These are phyloP conservation scores for Nannizzia gypsea DNA, from an alignment of 2,329 filamentous ascomycete genomes.

Conservation along the genomic window DNA sequence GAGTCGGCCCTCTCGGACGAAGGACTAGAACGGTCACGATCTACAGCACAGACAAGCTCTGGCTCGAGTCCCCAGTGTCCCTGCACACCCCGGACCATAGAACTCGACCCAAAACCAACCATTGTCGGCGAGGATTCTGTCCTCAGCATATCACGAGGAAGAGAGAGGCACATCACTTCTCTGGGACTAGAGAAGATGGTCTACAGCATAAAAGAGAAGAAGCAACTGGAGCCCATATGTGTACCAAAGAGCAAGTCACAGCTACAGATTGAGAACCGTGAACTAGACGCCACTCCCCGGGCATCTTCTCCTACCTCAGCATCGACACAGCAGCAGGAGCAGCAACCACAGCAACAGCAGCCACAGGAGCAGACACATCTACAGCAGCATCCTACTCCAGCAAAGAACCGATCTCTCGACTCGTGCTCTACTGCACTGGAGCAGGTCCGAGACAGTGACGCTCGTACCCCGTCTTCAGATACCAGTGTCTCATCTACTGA, in stretches of 20 bases:
- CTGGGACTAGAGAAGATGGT: conserved; percentile 90
- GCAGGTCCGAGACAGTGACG: conserved; percentile 36
- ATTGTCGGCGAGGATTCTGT: conserved; percentile 44
- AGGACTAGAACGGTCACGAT: conserved; percentile 23
- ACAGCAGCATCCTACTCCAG: conserved; percentile 24
- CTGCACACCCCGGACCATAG: conserved; percentile 36
- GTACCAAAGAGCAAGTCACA: conserved; percentile 36
- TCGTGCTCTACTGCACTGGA: conserved; percentile 48
- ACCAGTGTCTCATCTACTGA: conserved; percentile 49
- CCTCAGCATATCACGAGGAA: conserved; percentile 56
- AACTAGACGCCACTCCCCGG: conserved; percentile 34
- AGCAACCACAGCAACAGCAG: conserved; percentile 26
- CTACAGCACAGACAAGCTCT: not conserved
- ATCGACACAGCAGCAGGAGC: conserved; percentile 22
- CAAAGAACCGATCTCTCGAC: conserved; percentile 38
- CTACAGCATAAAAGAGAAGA: conserved; percentile 76
- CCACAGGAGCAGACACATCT: conserved; percentile 22
- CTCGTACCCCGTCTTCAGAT: conserved; percentile 41
- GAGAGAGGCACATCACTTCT: conserved; percentile 83
- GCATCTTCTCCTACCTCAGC: conserved; percentile 32
- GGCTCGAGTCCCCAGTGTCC: conserved; percentile 45
- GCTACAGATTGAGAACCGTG: conserved; percentile 21
- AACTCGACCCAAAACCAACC: conserved; percentile 52
- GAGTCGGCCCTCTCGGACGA: conserved; percentile 56
- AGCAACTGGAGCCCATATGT: conserved; percentile 45